phyloP scores from a whole-genome alignment of 345 rosid genomes.

The Erodium maritimum region DNA sequence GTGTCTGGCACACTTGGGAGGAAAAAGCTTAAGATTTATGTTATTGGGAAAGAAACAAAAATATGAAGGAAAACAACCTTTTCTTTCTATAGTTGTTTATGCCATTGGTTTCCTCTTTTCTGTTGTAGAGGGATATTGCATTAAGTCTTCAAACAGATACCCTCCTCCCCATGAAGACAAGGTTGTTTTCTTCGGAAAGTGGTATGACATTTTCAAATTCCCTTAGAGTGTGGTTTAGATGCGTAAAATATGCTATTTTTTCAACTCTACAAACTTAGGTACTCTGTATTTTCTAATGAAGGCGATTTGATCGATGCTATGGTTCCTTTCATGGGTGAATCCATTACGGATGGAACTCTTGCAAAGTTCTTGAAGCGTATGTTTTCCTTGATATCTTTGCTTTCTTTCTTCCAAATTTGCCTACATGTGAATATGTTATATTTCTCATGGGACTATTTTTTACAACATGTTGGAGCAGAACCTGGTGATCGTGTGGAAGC shows the following conservation, averaged over 20 bases:
- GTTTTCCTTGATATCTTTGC: slow-evolving; percentile 9
- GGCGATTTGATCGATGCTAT: slow-evolving; percentile 60
- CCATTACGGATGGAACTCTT: slow-evolving; percentile 74
- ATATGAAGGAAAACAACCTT: not conserved
- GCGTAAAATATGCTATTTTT: too few species aligned
- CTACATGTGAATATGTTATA: not conserved
- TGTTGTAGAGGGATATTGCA: not conserved
- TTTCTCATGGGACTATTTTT: slow-evolving; percentile 3
- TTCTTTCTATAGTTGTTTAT: not conserved
- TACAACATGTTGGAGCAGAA: slow-evolving; percentile 30
- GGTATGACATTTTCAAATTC: not conserved
- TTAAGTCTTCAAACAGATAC: not conserved
- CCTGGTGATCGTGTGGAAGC: slow-evolving; percentile 87
- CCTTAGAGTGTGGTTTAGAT: too few species aligned
- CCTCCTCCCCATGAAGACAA: not conserved
- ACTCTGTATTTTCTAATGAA: slow-evolving; percentile 9
- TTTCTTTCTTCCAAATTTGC: not conserved
- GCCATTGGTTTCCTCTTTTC: not conserved
- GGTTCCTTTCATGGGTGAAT: slow-evolving; percentile 89
- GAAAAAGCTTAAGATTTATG: not conserved
- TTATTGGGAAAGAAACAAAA: not conserved
- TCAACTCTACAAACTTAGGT: not conserved
- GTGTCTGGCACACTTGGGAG: not conserved
- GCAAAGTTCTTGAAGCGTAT: slow-evolving; percentile 62
- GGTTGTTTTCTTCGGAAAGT: not conserved